A percentile compares a stretch with the other conserved stretches of the same genome.
Evolutionary conservation across 768 basidiomycete genomes (phyloP).

Genomic region (Dioszegia hungarica): DNA sequence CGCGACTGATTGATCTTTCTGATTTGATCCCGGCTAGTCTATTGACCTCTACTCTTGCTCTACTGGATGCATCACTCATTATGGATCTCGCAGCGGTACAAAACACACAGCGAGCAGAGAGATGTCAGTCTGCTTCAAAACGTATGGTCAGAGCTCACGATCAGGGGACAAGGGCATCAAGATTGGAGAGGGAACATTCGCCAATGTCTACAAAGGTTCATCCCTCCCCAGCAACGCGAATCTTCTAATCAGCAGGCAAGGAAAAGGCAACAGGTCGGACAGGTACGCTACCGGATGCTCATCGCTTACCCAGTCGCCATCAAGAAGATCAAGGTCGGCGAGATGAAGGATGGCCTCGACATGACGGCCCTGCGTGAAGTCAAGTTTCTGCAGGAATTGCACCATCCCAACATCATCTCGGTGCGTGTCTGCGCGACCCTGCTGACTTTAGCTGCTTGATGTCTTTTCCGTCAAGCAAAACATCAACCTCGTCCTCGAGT

Average conservation of each 20-base stretch:
- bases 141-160: neutral
- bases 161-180: conserved; percentile 51
- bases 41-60: too few relatives aligned
- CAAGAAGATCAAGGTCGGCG: conserved; percentile 95
- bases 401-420: conserved; percentile 92
- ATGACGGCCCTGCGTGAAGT: conserved; percentile 99
- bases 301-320: conserved; percentile 73
- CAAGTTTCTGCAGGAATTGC: conserved; percentile 88
- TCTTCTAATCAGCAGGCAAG: conserved; percentile 7
- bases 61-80: too few relatives aligned
- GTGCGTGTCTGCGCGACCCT: conserved; percentile 50
- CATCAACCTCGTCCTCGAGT: conserved; percentile 94
- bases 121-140: conserved; percentile 8
- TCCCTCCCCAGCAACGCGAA: neutral
- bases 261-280: conserved; percentile 38
- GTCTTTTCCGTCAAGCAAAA: conserved; percentile 96
- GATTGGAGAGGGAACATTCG: conserved; percentile 74
- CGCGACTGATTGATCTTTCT: neutral
- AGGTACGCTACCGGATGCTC: conserved; percentile 11
- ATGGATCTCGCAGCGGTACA: conserved; percentile 26
- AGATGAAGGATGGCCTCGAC: conserved; percentile 95
- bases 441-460: conserved; percentile 68
- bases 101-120: conserved; percentile 13
- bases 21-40: neutral
- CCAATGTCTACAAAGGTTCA: conserved; percentile 88